Evolutionary conservation across 2,329 filamentous ascomycete genomes (phyloP).

Genomic region (Aspergillus transmontanensis): DNA sequence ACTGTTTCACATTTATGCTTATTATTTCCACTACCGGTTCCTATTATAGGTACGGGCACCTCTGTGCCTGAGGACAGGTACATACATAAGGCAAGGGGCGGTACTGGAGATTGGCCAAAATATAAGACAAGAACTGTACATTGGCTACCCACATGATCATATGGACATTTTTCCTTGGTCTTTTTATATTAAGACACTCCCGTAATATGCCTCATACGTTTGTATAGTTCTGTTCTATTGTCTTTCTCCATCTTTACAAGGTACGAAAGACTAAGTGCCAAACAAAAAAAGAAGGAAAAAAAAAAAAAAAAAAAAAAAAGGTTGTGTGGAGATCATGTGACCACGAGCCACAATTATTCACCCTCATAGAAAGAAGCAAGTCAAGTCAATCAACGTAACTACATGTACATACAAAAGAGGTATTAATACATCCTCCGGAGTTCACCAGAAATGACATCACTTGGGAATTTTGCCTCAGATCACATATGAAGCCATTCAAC

Average conservation of each 20-base stretch:
- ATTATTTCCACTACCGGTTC: background rate
- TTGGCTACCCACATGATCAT: background rate
- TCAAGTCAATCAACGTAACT: background rate
- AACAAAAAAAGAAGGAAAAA: background rate
- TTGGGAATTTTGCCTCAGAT: no score
- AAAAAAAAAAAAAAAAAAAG: background rate
- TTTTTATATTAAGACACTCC: background rate
- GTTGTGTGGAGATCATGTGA: background rate
- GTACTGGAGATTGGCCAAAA: background rate
- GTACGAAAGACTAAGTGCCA: background rate
- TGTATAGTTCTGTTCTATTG: background rate
- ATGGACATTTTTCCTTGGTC: background rate
- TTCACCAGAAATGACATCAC: background rate
- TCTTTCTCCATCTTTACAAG: background rate
- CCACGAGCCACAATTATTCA: background rate
- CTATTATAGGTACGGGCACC: background rate
- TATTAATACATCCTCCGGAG: background rate
- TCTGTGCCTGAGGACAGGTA: background rate
- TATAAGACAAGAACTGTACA: background rate
- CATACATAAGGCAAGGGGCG: background rate
- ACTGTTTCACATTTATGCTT: background rate
- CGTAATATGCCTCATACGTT: background rate
- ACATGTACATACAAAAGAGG: background rate
- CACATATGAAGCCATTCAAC: no score
- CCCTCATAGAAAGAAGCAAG: background rate